Percentiles rank a stretch among this genome's conserved stretches.
Conservation (phyloP, 23 red algal species). For the Agarophyton chilense region DNA sequence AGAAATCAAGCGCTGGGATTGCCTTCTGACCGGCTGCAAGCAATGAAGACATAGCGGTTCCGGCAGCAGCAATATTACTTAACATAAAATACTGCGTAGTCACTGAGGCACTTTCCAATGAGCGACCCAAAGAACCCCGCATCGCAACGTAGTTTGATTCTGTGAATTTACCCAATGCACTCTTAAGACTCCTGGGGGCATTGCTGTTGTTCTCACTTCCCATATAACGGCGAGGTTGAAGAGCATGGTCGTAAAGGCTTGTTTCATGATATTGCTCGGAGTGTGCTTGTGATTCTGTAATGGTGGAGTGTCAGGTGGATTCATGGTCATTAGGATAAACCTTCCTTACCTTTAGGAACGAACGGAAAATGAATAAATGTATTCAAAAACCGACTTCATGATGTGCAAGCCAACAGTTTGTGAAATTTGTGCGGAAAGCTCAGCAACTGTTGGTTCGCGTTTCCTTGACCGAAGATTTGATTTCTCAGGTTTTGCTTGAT, state of each 20-base stretch:
- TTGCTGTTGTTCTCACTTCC: not conserved
- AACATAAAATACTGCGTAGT: not conserved
- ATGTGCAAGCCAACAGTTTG: conserved; percentile 17
- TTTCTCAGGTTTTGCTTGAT: not conserved
- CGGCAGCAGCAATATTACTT: not conserved
- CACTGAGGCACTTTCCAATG: not conserved
- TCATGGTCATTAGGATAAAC: not conserved
- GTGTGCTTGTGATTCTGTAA: not conserved
- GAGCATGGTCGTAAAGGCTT: not conserved
- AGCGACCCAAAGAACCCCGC: not conserved
- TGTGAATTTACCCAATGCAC: not conserved
- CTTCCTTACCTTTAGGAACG: conserved; percentile 7
- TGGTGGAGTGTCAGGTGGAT: not conserved
- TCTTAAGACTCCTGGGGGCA: not conserved
- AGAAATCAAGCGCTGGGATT: not conserved
- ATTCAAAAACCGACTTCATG: conserved; percentile 1
- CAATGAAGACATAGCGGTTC: not conserved
- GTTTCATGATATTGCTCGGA: not conserved
- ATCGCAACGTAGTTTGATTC: not conserved
- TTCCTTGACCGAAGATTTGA: not conserved
- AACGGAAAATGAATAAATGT: conserved; percentile 3
- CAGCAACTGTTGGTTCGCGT: not conserved
- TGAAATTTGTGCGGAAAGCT: conserved; percentile 3
- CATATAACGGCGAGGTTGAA: not conserved
- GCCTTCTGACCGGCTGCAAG: not conserved